Evolutionary conservation across 805 yeast genomes (phyloP).

Genomic region (Schwanniomyces yamadae): DNA sequence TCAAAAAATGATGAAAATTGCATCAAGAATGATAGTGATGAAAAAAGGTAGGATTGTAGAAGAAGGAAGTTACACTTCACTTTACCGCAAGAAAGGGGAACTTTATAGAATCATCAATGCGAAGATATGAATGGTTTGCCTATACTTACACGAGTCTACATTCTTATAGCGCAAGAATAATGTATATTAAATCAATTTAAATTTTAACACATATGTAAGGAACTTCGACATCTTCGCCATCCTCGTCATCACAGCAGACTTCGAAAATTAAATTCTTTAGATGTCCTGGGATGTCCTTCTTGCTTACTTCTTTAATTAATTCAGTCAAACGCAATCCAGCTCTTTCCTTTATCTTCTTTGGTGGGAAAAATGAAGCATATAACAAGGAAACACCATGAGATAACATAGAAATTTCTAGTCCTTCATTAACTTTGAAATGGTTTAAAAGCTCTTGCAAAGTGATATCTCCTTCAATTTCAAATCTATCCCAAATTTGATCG

Average conservation of each 20-base stretch:
- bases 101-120: slow-evolving; percentile 12
- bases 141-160: too few relatives aligned
- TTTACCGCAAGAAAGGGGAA: slow-evolving; percentile 26
- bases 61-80: slow-evolving; percentile 35
- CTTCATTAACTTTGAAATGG: slow-evolving; percentile 77
- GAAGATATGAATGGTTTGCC: background rate
- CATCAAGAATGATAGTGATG: slow-evolving; percentile 51
- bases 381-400: slow-evolving; percentile 86
- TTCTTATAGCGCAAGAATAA: too few relatives aligned
- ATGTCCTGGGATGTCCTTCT: slow-evolving; percentile 74
- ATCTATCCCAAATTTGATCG: slow-evolving; percentile 95
- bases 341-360: slow-evolving; percentile 83
- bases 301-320: slow-evolving; percentile 79
- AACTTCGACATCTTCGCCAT: slow-evolving; percentile 94
- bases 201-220: slow-evolving; percentile 72
- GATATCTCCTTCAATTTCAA: slow-evolving; percentile 73
- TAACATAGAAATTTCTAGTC: slow-evolving; percentile 85
- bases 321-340: slow-evolving; percentile 64
- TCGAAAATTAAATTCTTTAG: slow-evolving; percentile 81
- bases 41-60: slow-evolving; percentile 50
- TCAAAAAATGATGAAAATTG: slow-evolving; percentile 57
- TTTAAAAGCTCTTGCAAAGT: slow-evolving; percentile 73
- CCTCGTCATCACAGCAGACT: slow-evolving; percentile 85
- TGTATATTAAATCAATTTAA: slow-evolving; percentile 15
- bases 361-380: slow-evolving; percentile 92